Percentiles rank a stretch among this genome's conserved stretches.
phyloP scores from a whole-genome alignment of 345 rosid genomes.

The Erodium maritimum region DNA sequence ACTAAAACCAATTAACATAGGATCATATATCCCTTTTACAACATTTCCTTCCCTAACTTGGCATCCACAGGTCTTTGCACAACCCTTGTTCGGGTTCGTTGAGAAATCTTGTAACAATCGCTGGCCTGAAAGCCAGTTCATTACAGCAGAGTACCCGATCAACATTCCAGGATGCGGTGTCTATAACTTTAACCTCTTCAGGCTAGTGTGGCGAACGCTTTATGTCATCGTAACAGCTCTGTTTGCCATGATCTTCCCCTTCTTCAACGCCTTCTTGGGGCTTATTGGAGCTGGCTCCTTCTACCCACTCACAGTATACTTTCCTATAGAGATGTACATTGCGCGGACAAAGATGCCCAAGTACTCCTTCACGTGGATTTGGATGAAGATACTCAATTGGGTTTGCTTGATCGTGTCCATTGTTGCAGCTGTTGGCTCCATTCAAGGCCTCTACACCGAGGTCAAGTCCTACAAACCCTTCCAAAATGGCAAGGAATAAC shows the following conservation, averaged over 20 bases:
- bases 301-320: constrained; percentile 84
- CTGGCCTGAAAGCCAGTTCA: constrained; percentile 61
- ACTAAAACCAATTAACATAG: background rate
- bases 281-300: constrained; percentile 65
- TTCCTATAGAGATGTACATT: constrained; percentile 81
- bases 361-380: constrained; percentile 54
- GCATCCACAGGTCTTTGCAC: constrained; percentile 45
- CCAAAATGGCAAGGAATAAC: constrained; percentile 1
- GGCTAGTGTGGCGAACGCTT: constrained; percentile 61
- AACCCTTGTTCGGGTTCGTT: constrained; percentile 54
- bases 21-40: background rate
- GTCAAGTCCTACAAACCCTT: constrained; percentile 67
- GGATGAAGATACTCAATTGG: constrained; percentile 45
- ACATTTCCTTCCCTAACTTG: background rate
- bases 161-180: constrained; percentile 32
- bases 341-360: constrained; percentile 33
- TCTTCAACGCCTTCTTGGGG: constrained; percentile 79
- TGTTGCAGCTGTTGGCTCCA: constrained; percentile 56
- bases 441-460: constrained; percentile 44
- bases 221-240: constrained; percentile 54
- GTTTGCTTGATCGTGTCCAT: constrained; percentile 46
- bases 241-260: constrained; percentile 74
- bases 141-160: constrained; percentile 31
- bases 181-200: constrained; percentile 39
- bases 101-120: constrained; percentile 31